Base-by-base conservation (phyloP, 2,329 filamentous ascomycete species). In the Pseudocercospora fuligena region DNA sequence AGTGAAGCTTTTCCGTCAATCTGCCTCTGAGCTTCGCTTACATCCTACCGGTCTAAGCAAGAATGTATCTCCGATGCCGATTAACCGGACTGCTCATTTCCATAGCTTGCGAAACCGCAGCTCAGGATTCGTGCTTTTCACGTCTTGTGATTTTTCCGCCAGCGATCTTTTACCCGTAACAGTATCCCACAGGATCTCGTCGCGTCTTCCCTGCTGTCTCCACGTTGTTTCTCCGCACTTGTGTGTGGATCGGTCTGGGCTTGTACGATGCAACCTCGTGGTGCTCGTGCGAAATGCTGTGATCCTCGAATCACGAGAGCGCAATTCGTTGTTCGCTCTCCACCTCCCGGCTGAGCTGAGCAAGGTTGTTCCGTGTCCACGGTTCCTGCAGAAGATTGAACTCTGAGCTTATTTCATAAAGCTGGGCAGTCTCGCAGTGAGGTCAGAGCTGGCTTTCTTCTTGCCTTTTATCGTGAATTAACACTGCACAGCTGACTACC, bases 341-440 rank as follows among this genome's bases (percentile, higher is more conserved):
- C 51, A 56, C 56, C 25, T 58, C 33, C 56, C 56, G 56, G 56
- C 31, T 25, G 56, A 58, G 31, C 31, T 47, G 47, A 60, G 43
- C 57, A 58, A 47, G 60, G 56, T 58, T 58, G 19, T 23, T 58
- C 31, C 56, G 33, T 40, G n/a, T 19, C n/a, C 31, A 58, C 54
- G 61, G 65, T 64, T 61, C 65, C 65, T 67, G 65, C 65, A 67
- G 61, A 59, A 64, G 61, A 60, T 54, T 64, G 58, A 67, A 64
- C 61, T 60, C 46, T 61, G 61, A 61, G 61, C n/a, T 58, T 58
- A 62, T 56, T 62, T 59, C 61, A 67, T 63, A 67, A 63, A 49
- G 58, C 51, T 56, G 23, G 51, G 27, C 23, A 56, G 60, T 56
- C 60, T 63, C 64, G 40, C 49, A 31, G 59, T 62, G 63, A 65